Conservation (phyloP, 164 flowering plant species). For the Protea cynaroides region DNA sequence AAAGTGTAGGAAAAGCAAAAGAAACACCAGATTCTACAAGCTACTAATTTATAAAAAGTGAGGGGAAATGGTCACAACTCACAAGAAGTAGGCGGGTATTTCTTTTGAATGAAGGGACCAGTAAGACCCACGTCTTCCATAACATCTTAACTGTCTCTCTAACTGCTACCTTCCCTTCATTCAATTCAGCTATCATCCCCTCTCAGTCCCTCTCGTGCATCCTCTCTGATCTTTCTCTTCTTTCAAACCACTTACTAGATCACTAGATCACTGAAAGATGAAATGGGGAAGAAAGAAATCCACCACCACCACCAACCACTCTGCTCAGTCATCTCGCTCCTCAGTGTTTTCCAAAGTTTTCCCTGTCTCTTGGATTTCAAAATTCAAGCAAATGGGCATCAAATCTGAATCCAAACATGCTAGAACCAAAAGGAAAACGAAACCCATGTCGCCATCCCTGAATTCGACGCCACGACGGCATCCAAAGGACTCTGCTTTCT, state of each 20-base stretch:
- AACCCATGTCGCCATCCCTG: conserved; percentile 6
- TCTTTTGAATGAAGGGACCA: conserved; percentile 13
- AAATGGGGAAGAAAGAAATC: conserved; percentile 55
- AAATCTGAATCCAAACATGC: conserved; percentile 18
- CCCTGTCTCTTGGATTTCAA: conserved; percentile 62
- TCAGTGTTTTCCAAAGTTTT: conserved; percentile 40
- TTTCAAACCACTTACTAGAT: too few species aligned
- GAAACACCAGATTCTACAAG: background rate
- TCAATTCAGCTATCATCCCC: conserved; percentile 5
- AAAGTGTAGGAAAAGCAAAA: conserved; percentile 1
- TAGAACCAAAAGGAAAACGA: conserved; percentile 19
- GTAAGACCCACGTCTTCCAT: conserved; percentile 16
- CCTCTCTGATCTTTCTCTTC: too few species aligned
- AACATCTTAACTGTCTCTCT: conserved; percentile 11
- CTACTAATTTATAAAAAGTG: conserved; percentile 7
- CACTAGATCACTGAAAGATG: conserved; percentile 20
- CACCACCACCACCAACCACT: background rate
- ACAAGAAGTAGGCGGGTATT: conserved; percentile 22
- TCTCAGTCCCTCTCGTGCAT: conserved; percentile 1
- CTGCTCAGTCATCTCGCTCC: conserved; percentile 12
- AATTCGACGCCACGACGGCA: conserved; percentile 18
- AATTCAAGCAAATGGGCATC: conserved; percentile 43
- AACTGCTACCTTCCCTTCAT: conserved; percentile 9
- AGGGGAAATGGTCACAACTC: conserved; percentile 19
- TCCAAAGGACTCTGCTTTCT: conserved; percentile 12